Conservation (phyloP, 441 rosid species). For the Mallotus repandus region DNA sequence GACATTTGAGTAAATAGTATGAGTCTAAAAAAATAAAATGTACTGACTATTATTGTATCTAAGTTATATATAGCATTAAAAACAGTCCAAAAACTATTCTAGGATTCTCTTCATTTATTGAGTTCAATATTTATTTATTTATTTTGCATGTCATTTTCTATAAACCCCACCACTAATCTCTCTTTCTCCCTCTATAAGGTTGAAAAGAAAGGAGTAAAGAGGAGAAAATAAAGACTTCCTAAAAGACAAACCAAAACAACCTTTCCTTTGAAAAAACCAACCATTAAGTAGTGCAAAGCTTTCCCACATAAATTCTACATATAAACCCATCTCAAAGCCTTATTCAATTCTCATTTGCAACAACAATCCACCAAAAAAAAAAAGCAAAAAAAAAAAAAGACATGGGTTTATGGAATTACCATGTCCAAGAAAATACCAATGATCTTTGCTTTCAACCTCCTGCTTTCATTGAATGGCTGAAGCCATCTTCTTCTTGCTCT, state of each 20-base stretch:
- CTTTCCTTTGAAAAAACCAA: conserved; percentile 34
- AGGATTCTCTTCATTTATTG: conserved; percentile 52
- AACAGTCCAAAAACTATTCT: conserved; percentile 36
- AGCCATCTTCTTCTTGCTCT: conserved; percentile 47
- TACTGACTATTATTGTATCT: background rate
- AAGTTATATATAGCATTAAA: background rate
- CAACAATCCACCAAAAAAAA: background rate
- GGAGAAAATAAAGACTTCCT: conserved; percentile 34
- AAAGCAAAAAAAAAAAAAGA: background rate
- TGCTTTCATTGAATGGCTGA: conserved; percentile 90
- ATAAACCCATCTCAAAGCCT: conserved; percentile 33
- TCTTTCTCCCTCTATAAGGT: conserved; percentile 23
- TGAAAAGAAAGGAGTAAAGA: conserved; percentile 32
- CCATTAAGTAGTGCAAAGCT: conserved; percentile 43
- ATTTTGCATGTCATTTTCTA: conserved; percentile 45
- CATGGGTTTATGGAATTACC: conserved; percentile 60
- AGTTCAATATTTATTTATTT: conserved; percentile 9
- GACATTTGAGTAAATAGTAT: too few species aligned
- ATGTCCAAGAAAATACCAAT: conserved; percentile 31
- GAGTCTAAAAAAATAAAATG: background rate
- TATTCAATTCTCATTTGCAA: conserved; percentile 1
- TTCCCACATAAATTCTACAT: conserved; percentile 51
- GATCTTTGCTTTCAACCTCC: conserved; percentile 43
- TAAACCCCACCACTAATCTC: conserved; percentile 60
- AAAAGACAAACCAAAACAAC: conserved; percentile 56